Evolutionary conservation across 805 yeast genomes (phyloP).

Genomic region (Torulaspora quercuum): DNA sequence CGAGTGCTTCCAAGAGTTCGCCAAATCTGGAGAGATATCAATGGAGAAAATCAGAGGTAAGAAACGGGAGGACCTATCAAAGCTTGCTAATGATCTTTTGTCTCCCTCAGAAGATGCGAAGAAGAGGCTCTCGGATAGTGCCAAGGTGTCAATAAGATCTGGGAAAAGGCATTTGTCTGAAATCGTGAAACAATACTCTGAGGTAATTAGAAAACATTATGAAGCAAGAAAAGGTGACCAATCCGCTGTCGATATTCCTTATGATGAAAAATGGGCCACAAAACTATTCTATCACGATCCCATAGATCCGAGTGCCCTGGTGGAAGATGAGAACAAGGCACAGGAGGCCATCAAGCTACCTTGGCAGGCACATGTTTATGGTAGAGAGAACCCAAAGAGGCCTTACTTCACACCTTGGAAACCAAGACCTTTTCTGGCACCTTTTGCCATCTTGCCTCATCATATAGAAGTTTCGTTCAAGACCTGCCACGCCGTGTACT

Average conservation of each 20-base stretch:
- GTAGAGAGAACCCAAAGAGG: slow-evolving; percentile 71
- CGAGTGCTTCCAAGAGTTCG: slow-evolving; percentile 26
- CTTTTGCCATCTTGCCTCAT: slow-evolving; percentile 86
- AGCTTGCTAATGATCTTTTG: slow-evolving; percentile 18
- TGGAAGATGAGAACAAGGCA: slow-evolving; percentile 50
- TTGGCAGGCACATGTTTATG: slow-evolving; percentile 76
- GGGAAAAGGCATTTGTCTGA: slow-evolving; percentile 29
- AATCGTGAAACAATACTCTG: slow-evolving; percentile 25
- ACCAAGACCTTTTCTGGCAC: slow-evolving; percentile 89
- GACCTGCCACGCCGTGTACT: slow-evolving; percentile 94
- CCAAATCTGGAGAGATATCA: slow-evolving; percentile 23
- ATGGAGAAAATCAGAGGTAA: slow-evolving; percentile 13
- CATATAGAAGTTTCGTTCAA: slow-evolving; percentile 87
- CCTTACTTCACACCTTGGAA: slow-evolving; percentile 96
- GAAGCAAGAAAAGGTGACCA: slow-evolving; percentile 27
- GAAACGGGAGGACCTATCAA: slow-evolving; percentile 15
- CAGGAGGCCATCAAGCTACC: slow-evolving; percentile 56
- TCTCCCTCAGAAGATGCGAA: slow-evolving; percentile 25
- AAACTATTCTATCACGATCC: slow-evolving; percentile 43
- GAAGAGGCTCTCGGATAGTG: slow-evolving; percentile 23
- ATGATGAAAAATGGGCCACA: slow-evolving; percentile 51
- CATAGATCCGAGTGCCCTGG: slow-evolving; percentile 43
- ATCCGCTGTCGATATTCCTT: slow-evolving; percentile 36
- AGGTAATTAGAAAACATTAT: slow-evolving; percentile 31
- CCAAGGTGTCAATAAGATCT: slow-evolving; percentile 27